These are phyloP conservation scores for Teunomyces panamensis DNA, from an alignment of 805 yeast species.

Conservation along the genomic window DNA sequence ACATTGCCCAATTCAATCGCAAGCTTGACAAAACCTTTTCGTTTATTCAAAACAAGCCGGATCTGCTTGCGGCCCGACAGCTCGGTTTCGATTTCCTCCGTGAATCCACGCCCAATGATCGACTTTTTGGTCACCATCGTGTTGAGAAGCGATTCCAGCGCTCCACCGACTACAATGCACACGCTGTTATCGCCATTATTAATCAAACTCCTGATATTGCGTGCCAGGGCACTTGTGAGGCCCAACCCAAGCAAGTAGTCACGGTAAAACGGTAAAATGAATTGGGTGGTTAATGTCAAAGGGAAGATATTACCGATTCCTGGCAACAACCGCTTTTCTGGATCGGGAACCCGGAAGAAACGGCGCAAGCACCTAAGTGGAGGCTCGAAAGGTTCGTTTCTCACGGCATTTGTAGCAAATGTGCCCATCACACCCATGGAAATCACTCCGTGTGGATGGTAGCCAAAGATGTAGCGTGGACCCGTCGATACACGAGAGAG, in stretches of 20 bases:
- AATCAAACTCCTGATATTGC: slow-evolving; percentile 65
- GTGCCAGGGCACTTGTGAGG: slow-evolving; percentile 76
- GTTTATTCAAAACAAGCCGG: slow-evolving; percentile 67
- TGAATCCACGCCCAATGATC: slow-evolving; percentile 37
- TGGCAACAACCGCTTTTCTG: slow-evolving; percentile 67
- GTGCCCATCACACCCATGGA: slow-evolving; percentile 89
- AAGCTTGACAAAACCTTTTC: slow-evolving; percentile 86
- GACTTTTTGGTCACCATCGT: slow-evolving; percentile 32
- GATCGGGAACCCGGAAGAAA: slow-evolving; percentile 62
- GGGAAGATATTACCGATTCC: slow-evolving; percentile 75
- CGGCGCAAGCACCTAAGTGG: slow-evolving; percentile 30
- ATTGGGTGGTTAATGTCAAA: slow-evolving; percentile 80
- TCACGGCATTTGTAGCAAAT: slow-evolving; percentile 55
- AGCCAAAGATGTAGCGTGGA: slow-evolving; percentile 82
- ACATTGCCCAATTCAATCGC: slow-evolving; percentile 81
- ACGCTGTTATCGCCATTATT: slow-evolving; percentile 65
- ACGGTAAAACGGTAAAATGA: slow-evolving; percentile 77
- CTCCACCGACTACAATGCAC: slow-evolving; percentile 94
- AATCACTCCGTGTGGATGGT: slow-evolving; percentile 96
- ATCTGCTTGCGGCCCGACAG: slow-evolving; percentile 35
- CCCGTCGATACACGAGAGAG: slow-evolving; percentile 44
- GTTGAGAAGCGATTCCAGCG: slow-evolving; percentile 75
- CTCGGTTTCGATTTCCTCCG: slow-evolving; percentile 7
- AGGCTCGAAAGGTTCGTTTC: slow-evolving; percentile 43
- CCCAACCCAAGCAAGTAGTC: slow-evolving; percentile 84